These are phyloP conservation scores for Hyphopichia wangnamkhiaoensis DNA, from an alignment of 1,139 yeast genomes.

Conservation along the genomic window DNA sequence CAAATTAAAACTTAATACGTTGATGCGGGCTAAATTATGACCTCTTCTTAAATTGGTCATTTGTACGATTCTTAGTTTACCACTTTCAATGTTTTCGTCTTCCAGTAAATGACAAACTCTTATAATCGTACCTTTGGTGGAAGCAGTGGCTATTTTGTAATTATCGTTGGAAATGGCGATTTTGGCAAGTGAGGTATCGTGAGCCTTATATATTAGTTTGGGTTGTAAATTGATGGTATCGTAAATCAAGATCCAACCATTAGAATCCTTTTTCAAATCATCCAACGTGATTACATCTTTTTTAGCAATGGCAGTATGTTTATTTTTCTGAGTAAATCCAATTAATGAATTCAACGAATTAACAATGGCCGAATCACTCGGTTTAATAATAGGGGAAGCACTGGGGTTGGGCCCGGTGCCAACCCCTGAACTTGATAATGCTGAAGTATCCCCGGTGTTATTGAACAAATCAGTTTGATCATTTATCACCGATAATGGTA, in stretches of 20 bases:
- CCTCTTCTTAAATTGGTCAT: slow-evolving; percentile 68
- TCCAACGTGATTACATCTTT: slow-evolving; percentile 20
- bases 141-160: slow-evolving; percentile 62
- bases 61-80: slow-evolving; percentile 22
- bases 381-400: slow-evolving; percentile 15
- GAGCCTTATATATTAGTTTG: slow-evolving; percentile 59
- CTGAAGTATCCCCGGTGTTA: slow-evolving; percentile 9
- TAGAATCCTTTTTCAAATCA: slow-evolving; percentile 26
- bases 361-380: slow-evolving; percentile 19
- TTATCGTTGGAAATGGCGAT: slow-evolving; percentile 54
- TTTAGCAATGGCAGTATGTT: slow-evolving; percentile 7
- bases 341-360: slow-evolving; percentile 14
- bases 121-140: slow-evolving; percentile 70
- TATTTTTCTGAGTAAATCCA: slow-evolving; percentile 23
- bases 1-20: slow-evolving; percentile 54
- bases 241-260: slow-evolving; percentile 53
- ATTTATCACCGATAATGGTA: slow-evolving; percentile 29
- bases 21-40: slow-evolving; percentile 58
- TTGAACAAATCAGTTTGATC: slow-evolving; percentile 35
- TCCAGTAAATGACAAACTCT: slow-evolving; percentile 41
- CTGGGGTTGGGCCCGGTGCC: slow-evolving; percentile 1
- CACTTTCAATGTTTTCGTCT: slow-evolving; percentile 12
- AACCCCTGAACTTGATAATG: slow-evolving; percentile 6
- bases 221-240: slow-evolving; percentile 62
- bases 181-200: slow-evolving; percentile 51